Base-by-base conservation (phyloP, 495 filamentous ascomycete genomes). In the Aspergillus asperescens region DNA sequence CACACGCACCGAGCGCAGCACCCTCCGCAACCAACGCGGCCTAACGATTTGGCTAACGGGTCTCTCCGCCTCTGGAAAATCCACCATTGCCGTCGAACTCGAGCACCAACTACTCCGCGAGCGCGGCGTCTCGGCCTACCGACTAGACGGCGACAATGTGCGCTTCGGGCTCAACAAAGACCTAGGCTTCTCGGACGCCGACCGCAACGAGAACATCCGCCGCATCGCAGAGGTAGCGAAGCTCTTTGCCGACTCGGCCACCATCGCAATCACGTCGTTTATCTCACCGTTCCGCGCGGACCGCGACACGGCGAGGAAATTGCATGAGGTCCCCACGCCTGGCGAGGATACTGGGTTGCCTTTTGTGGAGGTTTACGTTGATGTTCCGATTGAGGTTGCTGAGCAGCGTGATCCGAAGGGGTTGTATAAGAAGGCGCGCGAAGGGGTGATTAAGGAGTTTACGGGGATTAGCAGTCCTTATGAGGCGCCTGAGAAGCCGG, bases 21-120 rank as follows among this genome's bases (percentile, higher is more conserved):
- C 70, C 42, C 74, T 87, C 62, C 88, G 89, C 68, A 81, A 83
- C 62, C 94, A 98, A 73, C 78, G 81, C 32, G 93, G 93, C 60
- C 86, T 93, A 68, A 98, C 93, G 39, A 84, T 98, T 67, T 98
- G 93, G 93, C 88, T 98, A 69, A 98, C 93, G 6, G 93, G 93
- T 22, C 85, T 98, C 38, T 92, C 87, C 16, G 93, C 92, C 48
- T 94, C 89, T 3, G 93, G 93, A 59, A 98, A 98, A 73, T 95
- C 90, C 38, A 98, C 93, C 15, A 85, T 97, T 25, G 93, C 93
- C 50, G 93, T 89, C 15, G 93, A 93, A 16, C 87, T 97, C 15
- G 93, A 98, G 75, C 90, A 95, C 71, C 88, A 95, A 67, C 84
- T 98, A 13, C 83, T 98, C 44, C 65, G 56, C 43, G 59, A 69